Conservation (phyloP, 139 green algal genomes). For the Eudorina sp. region DNA sequence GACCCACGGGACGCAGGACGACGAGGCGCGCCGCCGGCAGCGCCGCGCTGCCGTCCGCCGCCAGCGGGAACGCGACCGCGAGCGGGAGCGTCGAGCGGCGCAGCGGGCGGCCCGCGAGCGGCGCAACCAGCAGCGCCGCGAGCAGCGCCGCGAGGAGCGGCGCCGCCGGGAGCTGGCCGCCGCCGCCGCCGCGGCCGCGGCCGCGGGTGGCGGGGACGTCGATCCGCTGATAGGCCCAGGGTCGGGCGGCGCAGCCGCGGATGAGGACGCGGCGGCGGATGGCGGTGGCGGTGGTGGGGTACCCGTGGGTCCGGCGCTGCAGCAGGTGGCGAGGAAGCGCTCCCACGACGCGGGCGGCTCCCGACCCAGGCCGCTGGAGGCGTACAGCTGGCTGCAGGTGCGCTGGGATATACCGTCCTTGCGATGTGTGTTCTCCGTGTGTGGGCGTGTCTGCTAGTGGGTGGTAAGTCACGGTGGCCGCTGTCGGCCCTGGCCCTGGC, state of each 20-base stretch:
- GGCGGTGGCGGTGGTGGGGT: not conserved
- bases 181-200: not conserved
- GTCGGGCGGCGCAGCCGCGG: not conserved
- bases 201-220: not conserved
- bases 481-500: too few species aligned
- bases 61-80: constrained; percentile 12
- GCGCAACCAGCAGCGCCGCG: constrained; percentile 19
- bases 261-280: not conserved
- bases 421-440: not conserved
- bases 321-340: constrained; percentile 2
- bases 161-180: not conserved
- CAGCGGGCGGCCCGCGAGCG: not conserved
- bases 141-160: constrained; percentile 16
- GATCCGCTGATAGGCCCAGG: not conserved
- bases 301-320: too few species aligned
- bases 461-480: too few species aligned
- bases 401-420: not conserved
- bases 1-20: too few species aligned
- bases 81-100: constrained; percentile 12
- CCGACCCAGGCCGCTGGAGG: not conserved
- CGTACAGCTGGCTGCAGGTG: constrained; percentile 37
- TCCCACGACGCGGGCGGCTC: constrained; percentile 25
- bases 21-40: not conserved
- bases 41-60: not conserved
- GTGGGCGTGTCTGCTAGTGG: not conserved